These are phyloP conservation scores for Monilinia fructicola DNA, from an alignment of 2,329 filamentous ascomycete species.

Conservation along the genomic window DNA sequence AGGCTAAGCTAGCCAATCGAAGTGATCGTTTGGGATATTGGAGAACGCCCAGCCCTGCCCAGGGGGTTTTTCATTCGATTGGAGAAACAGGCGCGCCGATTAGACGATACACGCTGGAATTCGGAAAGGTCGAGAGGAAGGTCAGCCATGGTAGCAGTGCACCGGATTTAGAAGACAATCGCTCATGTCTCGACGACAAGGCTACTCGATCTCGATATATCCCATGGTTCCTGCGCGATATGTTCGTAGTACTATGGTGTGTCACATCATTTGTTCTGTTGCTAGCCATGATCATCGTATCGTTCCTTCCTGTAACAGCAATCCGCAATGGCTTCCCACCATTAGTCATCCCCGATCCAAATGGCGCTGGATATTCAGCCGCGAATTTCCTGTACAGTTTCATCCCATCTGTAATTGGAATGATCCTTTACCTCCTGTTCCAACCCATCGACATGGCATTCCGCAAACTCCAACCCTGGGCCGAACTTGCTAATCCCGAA, in stretches of 20 bases:
- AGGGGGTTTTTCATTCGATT: slow-evolving; percentile 74
- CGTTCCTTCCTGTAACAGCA: slow-evolving; percentile 68
- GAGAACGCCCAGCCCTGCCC: slow-evolving; percentile 62
- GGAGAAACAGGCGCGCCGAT: slow-evolving; percentile 60
- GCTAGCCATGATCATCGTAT: slow-evolving; percentile 71
- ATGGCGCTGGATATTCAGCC: slow-evolving; percentile 68
- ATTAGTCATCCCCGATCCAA: slow-evolving; percentile 59
- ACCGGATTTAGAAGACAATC: slow-evolving; percentile 36
- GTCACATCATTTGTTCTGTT: slow-evolving; percentile 61
- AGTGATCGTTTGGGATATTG: slow-evolving; percentile 84
- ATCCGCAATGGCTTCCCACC: slow-evolving; percentile 72
- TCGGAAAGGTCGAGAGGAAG: slow-evolving; percentile 49
- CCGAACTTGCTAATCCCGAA: slow-evolving; percentile 55
- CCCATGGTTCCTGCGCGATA: slow-evolving; percentile 72
- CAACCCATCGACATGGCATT: slow-evolving; percentile 65
- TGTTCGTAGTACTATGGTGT: slow-evolving; percentile 64
- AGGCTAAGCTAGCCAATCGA: slow-evolving; percentile 53
- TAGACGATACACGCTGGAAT: slow-evolving; percentile 51
- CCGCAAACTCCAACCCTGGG: slow-evolving; percentile 68
- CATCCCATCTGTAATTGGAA: slow-evolving; percentile 66
- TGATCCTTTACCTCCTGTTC: slow-evolving; percentile 65
- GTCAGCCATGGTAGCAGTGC: slow-evolving; percentile 25
- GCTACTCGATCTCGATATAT: slow-evolving; percentile 64
- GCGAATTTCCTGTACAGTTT: slow-evolving; percentile 88
- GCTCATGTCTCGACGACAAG: slow-evolving; percentile 29